These are phyloP conservation scores for Fraxinus platypoda DNA, from an alignment of 305 asterid genomes.

Conservation along the genomic window DNA sequence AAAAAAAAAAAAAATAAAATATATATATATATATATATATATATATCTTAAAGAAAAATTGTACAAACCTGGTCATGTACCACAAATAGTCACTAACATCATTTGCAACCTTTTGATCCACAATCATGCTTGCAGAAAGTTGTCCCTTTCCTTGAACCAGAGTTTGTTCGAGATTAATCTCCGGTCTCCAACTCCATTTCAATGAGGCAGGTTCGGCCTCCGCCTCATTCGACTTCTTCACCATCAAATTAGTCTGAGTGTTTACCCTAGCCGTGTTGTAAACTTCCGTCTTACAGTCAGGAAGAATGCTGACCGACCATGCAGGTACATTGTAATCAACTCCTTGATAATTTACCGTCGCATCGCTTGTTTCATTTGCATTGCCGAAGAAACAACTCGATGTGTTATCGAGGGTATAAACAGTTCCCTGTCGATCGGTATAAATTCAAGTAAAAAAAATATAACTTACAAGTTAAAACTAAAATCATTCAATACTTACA, in stretches of 20 bases:
- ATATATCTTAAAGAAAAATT: background rate
- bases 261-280: conserved; percentile 80
- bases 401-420: conserved; percentile 28
- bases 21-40: no score
- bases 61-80: conserved; percentile 82
- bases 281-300: conserved; percentile 56
- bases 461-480: background rate
- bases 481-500: conserved; percentile 20
- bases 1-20: background rate
- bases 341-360: conserved; percentile 40
- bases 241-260: conserved; percentile 57
- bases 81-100: conserved; percentile 71
- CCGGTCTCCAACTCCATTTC: conserved; percentile 58
- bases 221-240: conserved; percentile 32
- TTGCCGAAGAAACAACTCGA: conserved; percentile 57
- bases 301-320: conserved; percentile 84
- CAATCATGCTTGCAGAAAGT: conserved; percentile 29
- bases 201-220: conserved; percentile 34
- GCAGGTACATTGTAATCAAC: conserved; percentile 50
- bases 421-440: conserved; percentile 25
- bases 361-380: conserved; percentile 39
- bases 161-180: conserved; percentile 26
- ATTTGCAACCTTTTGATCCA: conserved; percentile 58
- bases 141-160: conserved; percentile 42
- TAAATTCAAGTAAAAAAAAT: background rate